Base-by-base conservation (phyloP, 2,329 filamentous ascomycete species). In the Xylariaceae sp. region DNA sequence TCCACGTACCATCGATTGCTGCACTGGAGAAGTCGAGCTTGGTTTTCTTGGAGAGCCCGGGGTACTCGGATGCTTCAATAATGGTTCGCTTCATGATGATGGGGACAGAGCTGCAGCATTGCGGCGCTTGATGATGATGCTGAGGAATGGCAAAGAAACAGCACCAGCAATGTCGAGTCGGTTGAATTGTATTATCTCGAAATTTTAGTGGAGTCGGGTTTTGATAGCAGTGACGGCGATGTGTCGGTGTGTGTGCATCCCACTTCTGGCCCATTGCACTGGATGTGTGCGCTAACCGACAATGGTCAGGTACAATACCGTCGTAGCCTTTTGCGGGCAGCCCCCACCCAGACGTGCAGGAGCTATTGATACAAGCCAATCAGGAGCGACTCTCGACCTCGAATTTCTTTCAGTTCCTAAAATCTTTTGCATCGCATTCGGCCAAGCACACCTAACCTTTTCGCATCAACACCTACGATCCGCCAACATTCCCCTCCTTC, bases 381-480 rank as follows among this genome's bases (percentile, higher is more conserved):
- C 23, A 50, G 4, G 4, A 17, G 17, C 14, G 6, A 21, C 10
- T n/a, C 1, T 47, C 27, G 23, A 20, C 11, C 40, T 49, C 32
- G 37, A 50, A 41, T 45, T 57, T 58, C 59, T 58, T 57, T 61
- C 52, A 59, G 51, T 55, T 40, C 42, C 45, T 55, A 46, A 42
- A 56, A 59, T 42, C n/a, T 57, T 58, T 59, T 58, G 39, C 34
- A 49, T 55, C 46, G 52, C 55, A 54, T 59, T 48, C 47, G 44
- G 33, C 35, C 51, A 57, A 36, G 42, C 40, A 39, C 17, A 42
- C 23, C 17, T n/a, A 40, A 38, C 29, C 50, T 45, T 49, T 22
- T 38, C 42, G 42, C 46, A 22, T 29, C 22, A 19, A 37, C 27
- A 22, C 37, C 47, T 38, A 14, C 37, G 33, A n/a, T 48, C 27